Evolutionary conservation across 2,329 filamentous ascomycete genomes (phyloP), one percentile per base, ranked within the genome.

Genomic region (Cadophora gregata): DNA sequence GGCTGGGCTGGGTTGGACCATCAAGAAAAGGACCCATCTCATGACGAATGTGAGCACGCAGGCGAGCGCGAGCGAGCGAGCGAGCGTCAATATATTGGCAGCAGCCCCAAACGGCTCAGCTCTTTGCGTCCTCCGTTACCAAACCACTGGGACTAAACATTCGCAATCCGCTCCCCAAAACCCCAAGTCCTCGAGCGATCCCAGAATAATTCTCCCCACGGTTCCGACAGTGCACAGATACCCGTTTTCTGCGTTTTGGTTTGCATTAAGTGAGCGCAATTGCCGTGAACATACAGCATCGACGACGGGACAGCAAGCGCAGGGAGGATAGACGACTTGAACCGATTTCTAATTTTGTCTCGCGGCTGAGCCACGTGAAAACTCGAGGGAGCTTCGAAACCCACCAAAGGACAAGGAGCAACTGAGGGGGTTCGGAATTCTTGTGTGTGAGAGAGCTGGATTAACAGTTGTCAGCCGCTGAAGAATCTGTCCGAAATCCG

Each of bases 71-170:
- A 45, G 36, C 33, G 19, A 58, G 51, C 50, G 33, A 68, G 65
- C 68, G 68, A 72, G 71, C 70, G 65, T 73, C 70, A 74, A 75
- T 75, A 76, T 75, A 75, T 74, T 72, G 73, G 70, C 69, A 70
- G 72, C 64, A 67, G 69, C 67, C 74, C 74, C 73, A 69, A 75
- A 75, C 70, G 62, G 63, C 68, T 61, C 38, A 24, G 65, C 68
- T 71, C 65, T 71, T 67, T 75, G 68, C 73, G 67, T 71, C 66
- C 56, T 74, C 66, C 71, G 74, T 69, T 76, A 75, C 74, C 75
- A 73, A 64, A 59, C 67, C 59, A 65, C 72, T 74, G 75, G 75
- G 72, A 68, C 68, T 65, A 45, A 56, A 61, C 47, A 55, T 65
- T 67, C 67, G 48, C 63, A 51, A 59, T 67, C 63, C 55, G 50